Evolutionary conservation across 2,329 filamentous ascomycete genomes (phyloP).

Genomic region (Fusarium metavorans): DNA sequence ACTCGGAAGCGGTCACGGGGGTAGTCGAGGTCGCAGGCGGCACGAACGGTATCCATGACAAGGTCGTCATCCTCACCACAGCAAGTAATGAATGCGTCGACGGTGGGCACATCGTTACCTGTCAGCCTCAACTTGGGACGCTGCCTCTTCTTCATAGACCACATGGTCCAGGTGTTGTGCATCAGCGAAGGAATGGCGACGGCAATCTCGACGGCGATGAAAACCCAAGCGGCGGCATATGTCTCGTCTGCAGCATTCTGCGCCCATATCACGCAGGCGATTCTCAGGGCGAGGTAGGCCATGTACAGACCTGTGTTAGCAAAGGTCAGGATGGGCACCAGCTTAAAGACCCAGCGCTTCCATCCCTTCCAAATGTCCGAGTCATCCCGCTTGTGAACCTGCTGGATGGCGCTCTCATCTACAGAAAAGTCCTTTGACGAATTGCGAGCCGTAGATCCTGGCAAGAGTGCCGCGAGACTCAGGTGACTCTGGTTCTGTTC

Average conservation of each 20-base stretch:
- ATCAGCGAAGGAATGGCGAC: constrained; percentile 66
- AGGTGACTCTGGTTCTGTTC: constrained; percentile 57
- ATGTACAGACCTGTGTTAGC: constrained; percentile 58
- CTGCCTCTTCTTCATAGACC: constrained; percentile 65
- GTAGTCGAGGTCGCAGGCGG: constrained; percentile 66
- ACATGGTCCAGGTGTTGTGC: constrained; percentile 70
- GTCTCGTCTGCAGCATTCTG: constrained; percentile 55
- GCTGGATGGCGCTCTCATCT: constrained; percentile 50
- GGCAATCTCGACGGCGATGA: constrained; percentile 66
- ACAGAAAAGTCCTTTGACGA: constrained; percentile 47
- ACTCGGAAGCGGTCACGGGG: constrained; percentile 65
- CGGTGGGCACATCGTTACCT: constrained; percentile 62
- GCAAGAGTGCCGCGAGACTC: constrained; percentile 56
- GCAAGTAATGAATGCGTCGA: constrained; percentile 69
- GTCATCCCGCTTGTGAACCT: constrained; percentile 58
- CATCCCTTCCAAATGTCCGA: constrained; percentile 59
- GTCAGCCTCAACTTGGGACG: constrained; percentile 65
- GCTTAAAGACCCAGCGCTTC: constrained; percentile 54
- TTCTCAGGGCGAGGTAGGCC: constrained; percentile 62
- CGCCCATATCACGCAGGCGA: constrained; percentile 64
- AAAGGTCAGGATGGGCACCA: constrained; percentile 55
- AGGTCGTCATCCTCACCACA: constrained; percentile 69
- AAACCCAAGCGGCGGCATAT: constrained; percentile 67
- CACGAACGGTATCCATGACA: constrained; percentile 68
- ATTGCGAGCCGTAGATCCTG: constrained; percentile 44